phyloP scores from a whole-genome alignment of 2,329 filamentous ascomycete genomes.

The Fusarium temperatum region DNA sequence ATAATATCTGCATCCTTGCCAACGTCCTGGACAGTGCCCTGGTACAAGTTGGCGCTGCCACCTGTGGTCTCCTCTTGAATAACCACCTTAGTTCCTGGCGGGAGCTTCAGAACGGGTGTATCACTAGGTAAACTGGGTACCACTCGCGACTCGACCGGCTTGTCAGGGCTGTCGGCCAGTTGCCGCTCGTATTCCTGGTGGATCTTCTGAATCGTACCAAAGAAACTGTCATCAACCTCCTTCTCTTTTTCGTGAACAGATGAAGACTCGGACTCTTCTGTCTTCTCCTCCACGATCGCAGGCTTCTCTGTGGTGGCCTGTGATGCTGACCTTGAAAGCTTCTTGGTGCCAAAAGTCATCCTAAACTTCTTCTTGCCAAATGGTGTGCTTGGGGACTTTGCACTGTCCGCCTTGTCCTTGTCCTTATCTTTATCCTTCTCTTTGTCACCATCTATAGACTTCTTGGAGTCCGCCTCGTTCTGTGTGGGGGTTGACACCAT shows the following conservation, averaged over 20 bases:
- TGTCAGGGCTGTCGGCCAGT: constrained; percentile 63
- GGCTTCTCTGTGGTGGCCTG: constrained; percentile 73
- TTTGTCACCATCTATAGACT: constrained; percentile 56
- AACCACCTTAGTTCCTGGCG: constrained; percentile 71
- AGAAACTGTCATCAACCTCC: constrained; percentile 78
- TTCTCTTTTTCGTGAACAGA: constrained; percentile 76
- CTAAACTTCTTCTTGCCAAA: constrained; percentile 92
- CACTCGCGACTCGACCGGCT: constrained; percentile 68
- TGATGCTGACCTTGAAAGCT: constrained; percentile 75
- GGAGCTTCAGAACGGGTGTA: constrained; percentile 79
- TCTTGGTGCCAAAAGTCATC: constrained; percentile 86
- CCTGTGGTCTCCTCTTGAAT: constrained; percentile 74
- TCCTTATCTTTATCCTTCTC: constrained; percentile 59
- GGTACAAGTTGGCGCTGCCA: constrained; percentile 84
- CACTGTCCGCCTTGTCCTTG: constrained; percentile 59
- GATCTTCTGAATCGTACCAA: constrained; percentile 77
- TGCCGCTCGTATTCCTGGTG: constrained; percentile 77
- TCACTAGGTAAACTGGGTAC: constrained; percentile 76
- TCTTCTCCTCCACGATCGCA: constrained; percentile 78
- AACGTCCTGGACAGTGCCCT: constrained; percentile 83
- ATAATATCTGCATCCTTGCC: constrained; percentile 82
- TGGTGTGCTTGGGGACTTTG: constrained; percentile 67
- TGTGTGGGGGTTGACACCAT: constrained; percentile 57
- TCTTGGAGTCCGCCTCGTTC: constrained; percentile 58
- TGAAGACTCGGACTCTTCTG: constrained; percentile 71